Base-by-base conservation (phyloP, 2,329 filamentous ascomycete genomes). In the Chrysoporthe puriensis region DNA sequence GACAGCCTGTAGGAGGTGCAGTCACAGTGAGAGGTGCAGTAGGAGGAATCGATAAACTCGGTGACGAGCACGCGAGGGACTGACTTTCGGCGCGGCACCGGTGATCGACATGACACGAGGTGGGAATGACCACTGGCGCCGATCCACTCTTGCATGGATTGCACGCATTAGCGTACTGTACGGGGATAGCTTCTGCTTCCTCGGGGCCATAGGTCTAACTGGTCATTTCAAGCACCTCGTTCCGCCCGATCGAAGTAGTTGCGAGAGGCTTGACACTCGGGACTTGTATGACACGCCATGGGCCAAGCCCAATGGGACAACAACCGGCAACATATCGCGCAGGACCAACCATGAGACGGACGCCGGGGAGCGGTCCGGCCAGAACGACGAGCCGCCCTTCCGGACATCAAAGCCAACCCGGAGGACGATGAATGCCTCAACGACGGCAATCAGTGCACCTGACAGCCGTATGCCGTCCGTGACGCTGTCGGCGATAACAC, bases 121-220 rank as follows among this genome's bases (percentile, higher is more conserved):
- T 50, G 60, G 44, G 60, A 62, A 62, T 34, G 18, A 40, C 46
- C 6, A 62, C 44, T 52, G 43, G 44, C 32, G 18, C 26, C 46
- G 60, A 50, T 52, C 60, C 60, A 62, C 60, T 52, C 44, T 40
- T 42, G 60, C 60, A 62, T 62, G 60, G 60, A 62, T 62, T 44
- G 18, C 43, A 50, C 60, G 60, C 60, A 52, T 62, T 62, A 62
- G 60, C 60, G 60, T 21, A 42, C 60, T 62, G 46, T 52, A 50
- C 8, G 42, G 21, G 42, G 42, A n/a, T n/a, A 26, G 26, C 26
- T 34, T 62, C 16, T 46, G 42, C 32, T 48, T 48, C 14, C 21
- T 61, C 36, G 57, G 50, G 50, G 32, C 50, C 11, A 52, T 52
- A 32, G 50, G 50, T 52, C 21, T 52, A 21, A 52, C 50, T 52